These are phyloP conservation scores for Gaultheria prostrata DNA, from an alignment of 148 eudicot species.

Conservation along the genomic window DNA sequence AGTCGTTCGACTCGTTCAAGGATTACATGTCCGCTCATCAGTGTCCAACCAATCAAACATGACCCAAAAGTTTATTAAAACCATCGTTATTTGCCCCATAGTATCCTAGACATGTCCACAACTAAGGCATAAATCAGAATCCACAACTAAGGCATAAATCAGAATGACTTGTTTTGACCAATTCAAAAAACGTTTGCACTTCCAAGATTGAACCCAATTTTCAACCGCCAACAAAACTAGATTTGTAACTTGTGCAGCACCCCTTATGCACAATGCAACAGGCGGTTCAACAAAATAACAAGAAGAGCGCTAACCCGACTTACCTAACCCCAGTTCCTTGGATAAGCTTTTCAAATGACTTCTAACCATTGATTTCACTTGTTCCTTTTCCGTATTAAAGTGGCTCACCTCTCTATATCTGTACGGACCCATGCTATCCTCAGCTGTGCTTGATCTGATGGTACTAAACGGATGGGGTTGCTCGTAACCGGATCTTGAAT, in stretches of 20 bases:
- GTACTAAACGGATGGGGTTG: conserved; percentile 51
- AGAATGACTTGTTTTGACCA: background rate
- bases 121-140: background rate
- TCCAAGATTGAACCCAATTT: background rate
- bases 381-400: conserved; percentile 33
- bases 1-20: background rate
- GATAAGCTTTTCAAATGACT: conserved; percentile 44
- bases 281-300: background rate
- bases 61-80: background rate
- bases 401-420: conserved; percentile 39
- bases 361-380: conserved; percentile 39
- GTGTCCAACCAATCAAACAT: background rate
- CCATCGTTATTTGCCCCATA: background rate
- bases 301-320: conserved; percentile 15
- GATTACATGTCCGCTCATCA: background rate
- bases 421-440: conserved; percentile 26
- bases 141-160: background rate
- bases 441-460: conserved; percentile 45
- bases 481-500: conserved; percentile 29
- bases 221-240: conserved; percentile 8
- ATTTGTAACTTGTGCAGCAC: background rate
- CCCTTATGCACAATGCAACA: background rate
- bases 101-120: background rate
- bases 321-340: conserved; percentile 40
- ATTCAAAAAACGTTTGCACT: background rate